Percentiles rank a stretch among this genome's conserved stretches.
Evolutionary conservation across 2,329 filamentous ascomycete genomes (phyloP).

Genomic region (Mycogone perniciosa): DNA sequence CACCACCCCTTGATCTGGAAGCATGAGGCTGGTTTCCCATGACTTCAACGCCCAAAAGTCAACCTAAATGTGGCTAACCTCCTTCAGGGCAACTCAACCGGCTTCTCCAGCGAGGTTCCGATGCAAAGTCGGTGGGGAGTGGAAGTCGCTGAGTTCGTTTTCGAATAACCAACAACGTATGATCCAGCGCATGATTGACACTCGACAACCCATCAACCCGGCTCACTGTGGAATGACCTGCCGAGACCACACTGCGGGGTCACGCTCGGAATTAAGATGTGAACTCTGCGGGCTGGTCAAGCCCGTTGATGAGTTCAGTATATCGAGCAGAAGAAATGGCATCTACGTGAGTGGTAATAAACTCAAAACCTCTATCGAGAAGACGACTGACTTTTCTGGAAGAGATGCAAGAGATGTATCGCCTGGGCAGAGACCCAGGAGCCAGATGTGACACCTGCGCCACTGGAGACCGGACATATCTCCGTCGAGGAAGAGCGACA

Average conservation of each 20-base stretch:
- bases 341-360: constrained; percentile 23
- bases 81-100: constrained; percentile 8
- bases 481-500: constrained; percentile 24
- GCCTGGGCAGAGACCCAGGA: constrained; percentile 33
- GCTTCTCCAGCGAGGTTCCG: constrained; percentile 19
- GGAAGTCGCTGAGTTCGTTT: constrained; percentile 26
- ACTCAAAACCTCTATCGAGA: not conserved
- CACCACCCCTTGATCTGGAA: too few species aligned
- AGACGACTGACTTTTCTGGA: constrained; percentile 5
- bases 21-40: too few species aligned
- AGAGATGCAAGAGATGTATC: constrained; percentile 31
- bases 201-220: constrained; percentile 17
- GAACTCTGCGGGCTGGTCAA: constrained; percentile 25
- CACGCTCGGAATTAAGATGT: constrained; percentile 24
- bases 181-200: constrained; percentile 16
- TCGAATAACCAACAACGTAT: constrained; percentile 27
- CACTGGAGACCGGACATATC: constrained; percentile 28
- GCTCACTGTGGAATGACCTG: constrained; percentile 32
- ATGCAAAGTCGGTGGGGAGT: constrained; percentile 32
- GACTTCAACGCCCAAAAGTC: too few species aligned
- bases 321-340: constrained; percentile 22
- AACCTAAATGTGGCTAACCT: too few species aligned
- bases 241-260: constrained; percentile 25
- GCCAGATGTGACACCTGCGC: constrained; percentile 23
- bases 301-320: constrained; percentile 25